Conservation (phyloP, 768 basidiomycete genomes). For the Tephrocybe rancida region DNA sequence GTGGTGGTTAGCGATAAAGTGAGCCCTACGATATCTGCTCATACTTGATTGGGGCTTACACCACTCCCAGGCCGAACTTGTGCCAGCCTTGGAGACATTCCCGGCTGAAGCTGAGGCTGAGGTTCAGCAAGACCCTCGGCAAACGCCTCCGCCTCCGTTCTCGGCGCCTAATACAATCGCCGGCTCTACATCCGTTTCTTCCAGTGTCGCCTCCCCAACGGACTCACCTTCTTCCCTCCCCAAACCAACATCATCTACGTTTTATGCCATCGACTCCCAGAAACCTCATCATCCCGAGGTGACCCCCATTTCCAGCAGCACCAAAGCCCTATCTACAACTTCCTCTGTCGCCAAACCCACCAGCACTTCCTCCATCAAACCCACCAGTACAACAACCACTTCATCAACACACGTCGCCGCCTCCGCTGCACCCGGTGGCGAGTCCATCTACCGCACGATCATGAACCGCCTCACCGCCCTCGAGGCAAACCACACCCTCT, state of each 20-base stretch:
- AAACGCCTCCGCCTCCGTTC: neutral
- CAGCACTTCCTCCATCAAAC: conserved; percentile 6
- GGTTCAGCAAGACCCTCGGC: neutral
- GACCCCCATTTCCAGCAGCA: neutral
- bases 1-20: neutral
- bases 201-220: neutral
- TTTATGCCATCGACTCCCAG: conserved; percentile 6
- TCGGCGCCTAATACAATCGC: neutral
- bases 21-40: neutral
- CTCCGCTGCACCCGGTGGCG: conserved; percentile 50
- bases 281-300: conserved; percentile 3
- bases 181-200: neutral
- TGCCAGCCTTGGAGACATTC: neutral
- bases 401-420: conserved; percentile 3
- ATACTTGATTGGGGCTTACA: neutral
- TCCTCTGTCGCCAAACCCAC: neutral
- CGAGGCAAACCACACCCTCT: conserved; percentile 86
- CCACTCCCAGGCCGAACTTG: neutral
- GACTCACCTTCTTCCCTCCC: neutral
- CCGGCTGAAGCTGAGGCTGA: neutral
- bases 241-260: neutral
- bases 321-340: neutral
- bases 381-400: conserved; percentile 11
- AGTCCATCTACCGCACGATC: conserved; percentile 95
- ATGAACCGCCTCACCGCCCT: conserved; percentile 89